Conservation (phyloP, 306 rosid species). For the Cucurbita moschata region DNA sequence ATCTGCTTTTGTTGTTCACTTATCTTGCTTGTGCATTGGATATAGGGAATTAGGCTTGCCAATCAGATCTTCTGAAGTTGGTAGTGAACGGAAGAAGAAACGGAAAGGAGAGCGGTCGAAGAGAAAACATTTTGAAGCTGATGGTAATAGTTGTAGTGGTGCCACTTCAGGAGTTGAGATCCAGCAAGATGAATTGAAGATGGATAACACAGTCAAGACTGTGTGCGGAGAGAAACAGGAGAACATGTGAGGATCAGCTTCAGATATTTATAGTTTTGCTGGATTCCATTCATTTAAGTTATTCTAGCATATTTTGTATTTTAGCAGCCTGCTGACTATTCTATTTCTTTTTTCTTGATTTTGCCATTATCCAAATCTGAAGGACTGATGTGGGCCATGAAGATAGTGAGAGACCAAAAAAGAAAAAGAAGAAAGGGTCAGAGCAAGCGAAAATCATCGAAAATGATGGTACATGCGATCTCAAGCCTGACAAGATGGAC, state of each 20-base stretch:
- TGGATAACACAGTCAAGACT: background rate
- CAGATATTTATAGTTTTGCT: background rate
- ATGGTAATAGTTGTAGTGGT: background rate
- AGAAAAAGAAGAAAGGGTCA: slow-evolving; percentile 12
- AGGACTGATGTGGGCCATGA: slow-evolving; percentile 16
- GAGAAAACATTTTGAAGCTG: background rate
- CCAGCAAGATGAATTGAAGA: background rate
- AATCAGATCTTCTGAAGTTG: slow-evolving; percentile 12
- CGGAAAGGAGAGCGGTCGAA: slow-evolving; percentile 4
- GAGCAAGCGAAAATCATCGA: slow-evolving; percentile 13
- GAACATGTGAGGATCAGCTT: background rate
- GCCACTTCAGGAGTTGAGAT: background rate
- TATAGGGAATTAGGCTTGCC: slow-evolving; percentile 22
- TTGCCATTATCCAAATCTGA: background rate
- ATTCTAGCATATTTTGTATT: background rate
- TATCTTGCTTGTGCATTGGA: slow-evolving; percentile 2
- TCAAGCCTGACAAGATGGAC: slow-evolving; percentile 12
- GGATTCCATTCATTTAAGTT: background rate
- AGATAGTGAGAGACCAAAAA: slow-evolving; percentile 14
- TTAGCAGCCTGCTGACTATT: background rate
- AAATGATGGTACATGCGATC: background rate
- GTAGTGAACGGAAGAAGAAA: slow-evolving; percentile 7
- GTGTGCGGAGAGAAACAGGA: background rate
- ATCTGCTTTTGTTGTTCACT: background rate
- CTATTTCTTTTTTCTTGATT: background rate